phyloP scores from a whole-genome alignment of 2,329 filamentous ascomycete genomes.

The Immersiporthe knoxdaviesiana region DNA sequence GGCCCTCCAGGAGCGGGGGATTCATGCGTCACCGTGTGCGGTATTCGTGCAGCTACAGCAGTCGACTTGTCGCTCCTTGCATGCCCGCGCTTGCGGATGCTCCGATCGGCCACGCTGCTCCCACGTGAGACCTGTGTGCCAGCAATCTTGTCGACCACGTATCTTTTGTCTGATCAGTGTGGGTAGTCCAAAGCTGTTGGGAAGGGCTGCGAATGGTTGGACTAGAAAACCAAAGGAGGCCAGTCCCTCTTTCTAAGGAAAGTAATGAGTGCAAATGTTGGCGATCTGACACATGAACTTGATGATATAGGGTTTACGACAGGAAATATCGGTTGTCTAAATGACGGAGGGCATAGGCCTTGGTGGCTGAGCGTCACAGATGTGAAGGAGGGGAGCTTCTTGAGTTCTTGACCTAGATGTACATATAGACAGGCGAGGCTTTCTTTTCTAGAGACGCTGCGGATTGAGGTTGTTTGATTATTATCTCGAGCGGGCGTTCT shows the following conservation, averaged over 20 bases:
- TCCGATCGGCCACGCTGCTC: not conserved
- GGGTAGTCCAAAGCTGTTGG: not conserved
- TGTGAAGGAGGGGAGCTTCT: not conserved
- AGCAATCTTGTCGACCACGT: not conserved
- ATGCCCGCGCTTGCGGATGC: not conserved
- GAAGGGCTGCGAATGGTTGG: not conserved
- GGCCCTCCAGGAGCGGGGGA: not conserved
- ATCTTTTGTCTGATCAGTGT: not conserved
- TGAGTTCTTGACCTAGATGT: not conserved
- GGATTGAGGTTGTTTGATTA: not conserved
- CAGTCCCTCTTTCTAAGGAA: not conserved
- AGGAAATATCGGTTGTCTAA: not conserved
- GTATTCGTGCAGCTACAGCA: not conserved
- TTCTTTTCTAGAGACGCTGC: too few relatives aligned
- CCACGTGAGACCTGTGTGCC: not conserved
- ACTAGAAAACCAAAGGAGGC: not conserved
- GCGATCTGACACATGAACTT: not conserved
- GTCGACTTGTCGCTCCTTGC: not conserved
- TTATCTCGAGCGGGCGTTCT: not conserved
- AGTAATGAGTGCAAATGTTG: not conserved
- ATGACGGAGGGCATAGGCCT: not conserved
- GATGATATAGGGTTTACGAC: not conserved
- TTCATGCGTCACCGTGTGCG: not conserved
- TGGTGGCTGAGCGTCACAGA: not conserved
- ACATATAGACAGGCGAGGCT: not conserved